These are phyloP conservation scores for Spathaspora gorwiae DNA, from an alignment of 805 yeast genomes.

Conservation along the genomic window DNA sequence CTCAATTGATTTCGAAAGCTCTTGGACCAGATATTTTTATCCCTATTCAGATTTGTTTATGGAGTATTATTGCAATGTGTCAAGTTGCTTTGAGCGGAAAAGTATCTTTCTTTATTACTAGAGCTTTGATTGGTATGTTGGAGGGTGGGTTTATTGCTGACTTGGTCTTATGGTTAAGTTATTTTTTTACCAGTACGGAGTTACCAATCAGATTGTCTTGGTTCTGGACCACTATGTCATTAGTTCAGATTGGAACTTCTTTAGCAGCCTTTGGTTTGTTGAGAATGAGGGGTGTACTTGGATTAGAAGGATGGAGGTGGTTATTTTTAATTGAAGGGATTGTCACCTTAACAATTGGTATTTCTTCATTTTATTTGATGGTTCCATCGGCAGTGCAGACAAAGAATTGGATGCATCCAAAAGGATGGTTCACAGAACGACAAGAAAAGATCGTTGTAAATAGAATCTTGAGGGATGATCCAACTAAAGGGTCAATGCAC, in stretches of 20 bases:
- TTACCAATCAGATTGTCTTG: constrained; percentile 53
- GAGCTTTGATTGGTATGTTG: constrained; percentile 50
- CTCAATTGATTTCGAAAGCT: constrained; percentile 57
- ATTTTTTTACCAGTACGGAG: constrained; percentile 58
- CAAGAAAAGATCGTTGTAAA: constrained; percentile 56
- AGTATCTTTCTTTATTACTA: constrained; percentile 41
- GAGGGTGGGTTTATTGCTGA: constrained; percentile 73
- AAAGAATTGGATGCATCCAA: constrained; percentile 38
- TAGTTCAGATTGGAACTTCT: constrained; percentile 9
- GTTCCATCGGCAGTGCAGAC: constrained; percentile 51
- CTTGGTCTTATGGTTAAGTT: constrained; percentile 56
- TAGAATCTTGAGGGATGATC: constrained; percentile 57
- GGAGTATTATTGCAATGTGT: constrained; percentile 52
- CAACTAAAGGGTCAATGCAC: constrained; percentile 56
- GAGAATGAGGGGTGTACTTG: constrained; percentile 42
- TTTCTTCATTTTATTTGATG: constrained; percentile 41
- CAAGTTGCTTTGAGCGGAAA: constrained; percentile 32
- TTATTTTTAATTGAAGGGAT: constrained; percentile 57
- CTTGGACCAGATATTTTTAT: constrained; percentile 61
- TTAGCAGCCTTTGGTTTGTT: constrained; percentile 50
- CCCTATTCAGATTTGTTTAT: constrained; percentile 50
- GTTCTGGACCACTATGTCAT: constrained; percentile 25
- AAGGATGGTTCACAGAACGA: constrained; percentile 45
- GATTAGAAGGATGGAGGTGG: constrained; percentile 57
- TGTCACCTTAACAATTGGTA: constrained; percentile 48